Conservation (phyloP, 805 yeast genomes). For the Kazachstania taianensis region DNA sequence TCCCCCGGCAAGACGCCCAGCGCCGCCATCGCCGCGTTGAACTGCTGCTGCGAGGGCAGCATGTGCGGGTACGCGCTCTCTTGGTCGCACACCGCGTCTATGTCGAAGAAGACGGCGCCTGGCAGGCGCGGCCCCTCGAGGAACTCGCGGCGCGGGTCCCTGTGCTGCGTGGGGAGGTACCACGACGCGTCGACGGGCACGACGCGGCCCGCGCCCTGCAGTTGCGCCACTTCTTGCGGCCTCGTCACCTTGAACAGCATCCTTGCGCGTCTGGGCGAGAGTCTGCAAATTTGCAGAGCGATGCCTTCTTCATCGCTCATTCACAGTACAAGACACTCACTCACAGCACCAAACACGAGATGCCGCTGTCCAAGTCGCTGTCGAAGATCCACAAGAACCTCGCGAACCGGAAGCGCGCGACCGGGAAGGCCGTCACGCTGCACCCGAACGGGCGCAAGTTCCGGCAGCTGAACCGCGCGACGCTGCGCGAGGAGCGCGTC, state of each 20-base stretch:
- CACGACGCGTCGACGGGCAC: slow-evolving; percentile 82
- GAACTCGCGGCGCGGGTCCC: slow-evolving; percentile 47
- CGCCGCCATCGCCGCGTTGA: slow-evolving; percentile 41
- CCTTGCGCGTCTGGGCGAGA: too few relatives aligned
- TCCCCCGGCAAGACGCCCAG: slow-evolving; percentile 52
- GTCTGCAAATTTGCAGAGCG: too few relatives aligned
- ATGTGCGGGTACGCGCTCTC: slow-evolving; percentile 74
- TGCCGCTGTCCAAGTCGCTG: slow-evolving; percentile 30
- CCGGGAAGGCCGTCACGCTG: slow-evolving; percentile 23
- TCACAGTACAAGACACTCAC: not conserved
- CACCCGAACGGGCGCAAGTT: slow-evolving; percentile 90
- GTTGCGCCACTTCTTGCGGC: slow-evolving; percentile 15
- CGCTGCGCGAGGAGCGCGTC: slow-evolving; percentile 69
- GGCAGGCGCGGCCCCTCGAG: slow-evolving; percentile 43
- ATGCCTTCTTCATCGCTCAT: not conserved
- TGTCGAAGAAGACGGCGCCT: slow-evolving; percentile 63
- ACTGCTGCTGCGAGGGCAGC: slow-evolving; percentile 58
- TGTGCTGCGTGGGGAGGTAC: slow-evolving; percentile 74
- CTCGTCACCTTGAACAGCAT: slow-evolving; percentile 20
- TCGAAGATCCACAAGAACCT: slow-evolving; percentile 25
- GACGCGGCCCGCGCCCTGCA: slow-evolving; percentile 22
- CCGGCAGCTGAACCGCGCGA: slow-evolving; percentile 75
- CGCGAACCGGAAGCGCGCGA: slow-evolving; percentile 9
- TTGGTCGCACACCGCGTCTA: slow-evolving; percentile 56
- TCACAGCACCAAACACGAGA: slow-evolving; percentile 7